Evolutionary conservation across 768 basidiomycete genomes (phyloP), one percentile per base, ranked within the genome.

Genomic region (Amanita molliuscula): DNA sequence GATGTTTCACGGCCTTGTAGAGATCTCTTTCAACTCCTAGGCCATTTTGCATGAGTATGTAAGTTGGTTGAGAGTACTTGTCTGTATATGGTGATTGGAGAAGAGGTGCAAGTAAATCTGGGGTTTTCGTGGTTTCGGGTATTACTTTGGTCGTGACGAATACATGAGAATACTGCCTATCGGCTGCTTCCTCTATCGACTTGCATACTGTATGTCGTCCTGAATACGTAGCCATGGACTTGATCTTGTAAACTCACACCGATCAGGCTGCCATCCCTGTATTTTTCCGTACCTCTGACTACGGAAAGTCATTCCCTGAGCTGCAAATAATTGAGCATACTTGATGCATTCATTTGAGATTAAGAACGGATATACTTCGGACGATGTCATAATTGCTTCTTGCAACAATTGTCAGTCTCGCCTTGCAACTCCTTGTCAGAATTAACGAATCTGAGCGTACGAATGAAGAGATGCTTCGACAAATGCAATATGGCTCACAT

Each of bases 11-110:
- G 1, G 79, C 72, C 8, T 74, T 57, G 59, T 84, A 83, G 18
- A 87, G 67, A 49, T 84, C 83, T 29, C 62, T 67, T 59, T 88
- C 87, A 9, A 86, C 78, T 33, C 77, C 78, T 3, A 90, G 65
- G 5, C 86, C 85, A 59, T 89, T 89, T 68, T 88, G 81, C 43
- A 83, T 55, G 10, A 85, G 60, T 2, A 81, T 77, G 58, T 80
- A 81, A 1, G 71, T 75, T 1, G 81, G 81, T 56, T 81, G 78
- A 4, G 68, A 54, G 53, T 70, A 66, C 40, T 58, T 58, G 28
- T 74, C 68, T 43, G 66, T 56, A 64, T 81, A 78, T 20, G 73
- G 65, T 1, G 64, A 37, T 3, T 71, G 69, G 40, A 88, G 61
- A 33, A 88, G 61, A 5, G 81, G 76, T 6, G 67, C 67, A 20